Base-by-base conservation (phyloP, 2,329 filamentous ascomycete species). In the Blastomyces gilchristii region DNA sequence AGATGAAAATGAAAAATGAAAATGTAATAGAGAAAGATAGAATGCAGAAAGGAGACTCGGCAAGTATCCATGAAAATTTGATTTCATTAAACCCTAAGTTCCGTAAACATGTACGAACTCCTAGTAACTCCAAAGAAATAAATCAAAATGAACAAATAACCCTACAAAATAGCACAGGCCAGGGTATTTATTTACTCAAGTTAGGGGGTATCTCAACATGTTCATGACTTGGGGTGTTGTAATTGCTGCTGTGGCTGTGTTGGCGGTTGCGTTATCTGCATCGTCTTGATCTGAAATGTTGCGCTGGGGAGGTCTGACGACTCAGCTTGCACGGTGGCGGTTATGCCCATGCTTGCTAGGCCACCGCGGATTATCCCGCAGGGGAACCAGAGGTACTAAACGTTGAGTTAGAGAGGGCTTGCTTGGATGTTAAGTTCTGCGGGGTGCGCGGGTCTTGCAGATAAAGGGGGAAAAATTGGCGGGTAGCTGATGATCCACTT, bases 241-340 rank as follows among this genome's bases (percentile, higher is more conserved):
- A 52, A 16, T 31, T 52, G 52, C 18, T 37, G 52, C 52, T 34
- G 28, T 7, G 18, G 52, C 31, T 34, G 28, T 22, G 8, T 16
- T 7, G 52, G 31, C 2, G 79, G 88, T 71, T 83, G 77, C 77
- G 91, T 91, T 41, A 82, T 76, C 34, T 85, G 82, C 60, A 88
- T 79, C 49, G 90, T 94, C 79, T 95, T 95, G 74, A 99, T 97
- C 78, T 99, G 94, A 75, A 99, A 99, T 0, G 92, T 90, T 45
- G 93, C 94, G 6, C 84, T 84, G 0, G 94, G 94, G 62, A 99
- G 80, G 73, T 96, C 93, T 63, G 82, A 88, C 62, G 89, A 89
- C 77, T 97, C 94, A 4, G 91, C 94, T 69, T 96, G 90, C 1
- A 99, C 93, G 1, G 88, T 95, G 11, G 92, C 92, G 69, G 87